Base-by-base conservation (phyloP, 2,329 filamentous ascomycete species). In the Xylariaceae sp. region DNA sequence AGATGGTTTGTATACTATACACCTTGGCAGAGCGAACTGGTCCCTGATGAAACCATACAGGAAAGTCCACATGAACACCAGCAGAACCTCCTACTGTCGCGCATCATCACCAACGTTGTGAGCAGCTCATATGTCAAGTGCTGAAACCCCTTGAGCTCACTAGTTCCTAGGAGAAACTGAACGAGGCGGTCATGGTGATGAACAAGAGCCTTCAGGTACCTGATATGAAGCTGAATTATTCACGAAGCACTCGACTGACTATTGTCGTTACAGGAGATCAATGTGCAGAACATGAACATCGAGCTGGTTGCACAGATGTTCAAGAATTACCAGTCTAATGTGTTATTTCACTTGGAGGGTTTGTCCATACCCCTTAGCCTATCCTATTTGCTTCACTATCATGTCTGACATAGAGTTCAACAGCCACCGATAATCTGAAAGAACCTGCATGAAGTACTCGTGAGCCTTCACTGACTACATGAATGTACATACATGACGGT, bases 261-360 rank as follows among this genome's bases (percentile, higher is more conserved):
- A 15, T 15, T 36, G 5, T 14, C 27, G 32, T 29, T n/a, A 43
- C 53, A 95, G 85, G 90, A 97, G 52, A 96, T 97, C 73, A 97
- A 97, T 59, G 83, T 96, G 40, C 86, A 95, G 57, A 98, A 97
- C 63, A 96, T 97, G 88, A 94, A 98, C 59, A 88, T 96, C 24
- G 92, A 97, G 67, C 75, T 97, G 3, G 92, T 97, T 4, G 89
- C 90, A 1, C 90, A 97, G 60, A 98, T 98, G 92, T 98, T 97
- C 73, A 96, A 97, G 70, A 98, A 97, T 66, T 98, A 98, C 62
- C 89, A 96, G 63, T 95, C 88, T 9, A 98, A 97, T 55, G 90
- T 97, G 11, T 69, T 97, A 5, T 97, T 98, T 62, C 92, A 98
- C 56, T 74, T 98, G 5, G 92, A 97, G 80, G 92, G 92, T 94